Conservation (phyloP, 768 basidiomycete genomes). For the Boletus pseudo-olivaceus region DNA sequence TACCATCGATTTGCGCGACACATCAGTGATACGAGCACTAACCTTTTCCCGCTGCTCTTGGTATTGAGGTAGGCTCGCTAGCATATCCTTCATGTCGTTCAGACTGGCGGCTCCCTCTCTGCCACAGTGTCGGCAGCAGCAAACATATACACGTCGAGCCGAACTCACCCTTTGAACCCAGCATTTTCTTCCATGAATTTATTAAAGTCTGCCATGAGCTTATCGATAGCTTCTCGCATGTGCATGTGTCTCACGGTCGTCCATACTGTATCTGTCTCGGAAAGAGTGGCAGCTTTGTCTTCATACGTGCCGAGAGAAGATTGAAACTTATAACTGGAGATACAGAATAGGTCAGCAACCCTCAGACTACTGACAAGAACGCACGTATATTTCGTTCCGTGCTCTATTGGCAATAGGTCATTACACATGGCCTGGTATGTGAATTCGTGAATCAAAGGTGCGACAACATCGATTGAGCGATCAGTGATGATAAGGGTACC, state of each 20-base stretch:
- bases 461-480: conserved; percentile 90
- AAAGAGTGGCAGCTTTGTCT: conserved; percentile 82
- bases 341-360: neutral
- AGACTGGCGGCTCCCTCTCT: conserved; percentile 82
- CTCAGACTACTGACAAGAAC: conserved; percentile 32
- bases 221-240: conserved; percentile 98
- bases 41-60: conserved; percentile 96
- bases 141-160: conserved; percentile 1
- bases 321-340: conserved; percentile 83
- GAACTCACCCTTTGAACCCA: conserved; percentile 80
- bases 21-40: conserved; percentile 4
- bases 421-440: conserved; percentile 99
- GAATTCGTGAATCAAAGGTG: conserved; percentile 94
- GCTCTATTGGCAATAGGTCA: conserved; percentile 85
- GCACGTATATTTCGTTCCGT: conserved; percentile 83
- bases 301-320: conserved; percentile 83
- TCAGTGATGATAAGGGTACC: conserved; percentile 90
- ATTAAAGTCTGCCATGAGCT: conserved; percentile 94
- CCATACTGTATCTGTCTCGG: conserved; percentile 89
- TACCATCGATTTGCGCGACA: neutral
- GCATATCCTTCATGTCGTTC: conserved; percentile 99
- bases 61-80: conserved; percentile 90
- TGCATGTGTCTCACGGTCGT: conserved; percentile 93
- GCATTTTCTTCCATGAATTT: conserved; percentile 92
- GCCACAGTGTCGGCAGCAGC: conserved; percentile 2